Conservation (phyloP, 164 flowering plant genomes). For the Protea cynaroides region DNA sequence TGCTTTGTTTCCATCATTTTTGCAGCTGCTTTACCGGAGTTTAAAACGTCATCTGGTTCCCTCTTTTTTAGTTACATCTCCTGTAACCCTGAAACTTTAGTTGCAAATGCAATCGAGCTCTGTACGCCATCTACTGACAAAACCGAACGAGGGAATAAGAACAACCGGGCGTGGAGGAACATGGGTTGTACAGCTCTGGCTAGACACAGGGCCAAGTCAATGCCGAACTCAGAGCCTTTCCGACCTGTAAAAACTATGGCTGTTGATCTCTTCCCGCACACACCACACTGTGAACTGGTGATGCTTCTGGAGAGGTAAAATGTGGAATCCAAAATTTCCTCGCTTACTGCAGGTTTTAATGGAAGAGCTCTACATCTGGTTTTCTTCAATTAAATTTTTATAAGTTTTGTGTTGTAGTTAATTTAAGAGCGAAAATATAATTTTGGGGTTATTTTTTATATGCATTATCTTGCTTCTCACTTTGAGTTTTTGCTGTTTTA, state of each 20-base stretch:
- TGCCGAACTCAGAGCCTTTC: constrained; percentile 91
- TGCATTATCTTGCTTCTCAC: no score
- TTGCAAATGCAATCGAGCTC: constrained; percentile 90
- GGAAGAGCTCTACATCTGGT: neutral
- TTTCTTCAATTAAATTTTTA: neutral
- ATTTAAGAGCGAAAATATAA: no score
- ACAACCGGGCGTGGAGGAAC: constrained; percentile 76
- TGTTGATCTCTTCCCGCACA: constrained; percentile 88
- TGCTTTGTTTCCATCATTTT: neutral
- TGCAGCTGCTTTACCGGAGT: constrained; percentile 1
- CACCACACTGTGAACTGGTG: constrained; percentile 84
- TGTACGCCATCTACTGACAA: constrained; percentile 70
- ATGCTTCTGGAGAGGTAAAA: constrained; percentile 86
- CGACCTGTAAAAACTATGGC: constrained; percentile 86
- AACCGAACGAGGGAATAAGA: constrained; percentile 50
- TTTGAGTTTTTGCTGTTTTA: no score
- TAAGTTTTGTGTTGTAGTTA: neutral
- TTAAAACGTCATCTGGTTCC: constrained; percentile 3
- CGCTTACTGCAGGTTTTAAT: constrained; percentile 1
- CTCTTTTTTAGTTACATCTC: constrained; percentile 69
- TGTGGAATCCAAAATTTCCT: neutral
- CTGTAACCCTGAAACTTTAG: constrained; percentile 89
- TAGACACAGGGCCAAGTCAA: constrained; percentile 80
- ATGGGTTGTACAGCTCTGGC: constrained; percentile 89
- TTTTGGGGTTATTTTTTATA: no score